Conservation (phyloP, 768 basidiomycete genomes). For the Serpula lacrymans region DNA sequence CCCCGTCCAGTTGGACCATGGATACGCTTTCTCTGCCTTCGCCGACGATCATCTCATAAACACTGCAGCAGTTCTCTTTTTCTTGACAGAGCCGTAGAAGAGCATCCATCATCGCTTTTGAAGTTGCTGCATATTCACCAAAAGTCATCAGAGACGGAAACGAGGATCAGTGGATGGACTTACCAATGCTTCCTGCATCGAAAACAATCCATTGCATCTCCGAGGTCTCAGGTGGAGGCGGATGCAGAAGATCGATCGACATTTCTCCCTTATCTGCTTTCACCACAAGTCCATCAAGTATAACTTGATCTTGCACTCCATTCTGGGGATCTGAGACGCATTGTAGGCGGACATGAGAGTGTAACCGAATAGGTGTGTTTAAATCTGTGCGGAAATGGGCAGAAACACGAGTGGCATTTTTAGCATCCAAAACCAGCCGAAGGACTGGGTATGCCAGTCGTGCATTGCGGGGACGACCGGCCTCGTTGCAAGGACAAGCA, state of each 20-base stretch:
- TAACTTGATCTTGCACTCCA: constrained; percentile 39
- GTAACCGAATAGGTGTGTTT: constrained; percentile 46
- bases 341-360: constrained; percentile 63
- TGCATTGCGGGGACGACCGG: constrained; percentile 44
- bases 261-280: constrained; percentile 52
- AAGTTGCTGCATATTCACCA: constrained; percentile 43
- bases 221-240: constrained; percentile 57
- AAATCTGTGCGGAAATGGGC: constrained; percentile 58
- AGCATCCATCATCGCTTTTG: constrained; percentile 65
- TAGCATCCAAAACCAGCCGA: constrained; percentile 16
- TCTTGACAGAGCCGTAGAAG: constrained; percentile 44
- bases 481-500: constrained; percentile 64
- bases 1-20: not conserved
- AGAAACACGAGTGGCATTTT: constrained; percentile 37
- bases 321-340: constrained; percentile 55
- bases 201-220: constrained; percentile 65
- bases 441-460: constrained; percentile 33
- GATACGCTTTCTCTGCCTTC: constrained; percentile 8
- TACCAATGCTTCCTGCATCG: constrained; percentile 57
- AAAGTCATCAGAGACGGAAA: not conserved
- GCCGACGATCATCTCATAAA: constrained; percentile 47
- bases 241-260: constrained; percentile 50
- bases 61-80: constrained; percentile 42
- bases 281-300: constrained; percentile 61
- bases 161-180: constrained; percentile 11